Conservation (phyloP, 2,329 filamentous ascomycete species). For the Xylaria sp. region DNA sequence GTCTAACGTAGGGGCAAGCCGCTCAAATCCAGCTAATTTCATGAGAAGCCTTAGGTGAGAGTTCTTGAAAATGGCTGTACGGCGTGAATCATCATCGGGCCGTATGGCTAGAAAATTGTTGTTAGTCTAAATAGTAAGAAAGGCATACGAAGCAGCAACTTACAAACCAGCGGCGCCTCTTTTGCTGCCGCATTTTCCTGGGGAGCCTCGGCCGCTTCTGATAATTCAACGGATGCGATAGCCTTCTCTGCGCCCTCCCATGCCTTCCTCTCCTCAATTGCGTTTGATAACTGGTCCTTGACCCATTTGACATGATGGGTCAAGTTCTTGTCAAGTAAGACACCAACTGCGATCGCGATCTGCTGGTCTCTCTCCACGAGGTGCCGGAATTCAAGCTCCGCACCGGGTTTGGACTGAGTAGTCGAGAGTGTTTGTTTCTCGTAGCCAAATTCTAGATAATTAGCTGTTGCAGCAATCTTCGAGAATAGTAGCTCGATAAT, state of each 20-base stretch:
- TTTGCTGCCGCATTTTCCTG: constrained; percentile 48
- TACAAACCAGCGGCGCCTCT: constrained; percentile 64
- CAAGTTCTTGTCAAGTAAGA: constrained; percentile 82
- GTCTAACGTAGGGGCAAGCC: constrained; percentile 63
- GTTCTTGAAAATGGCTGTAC: constrained; percentile 86
- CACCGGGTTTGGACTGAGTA: constrained; percentile 73
- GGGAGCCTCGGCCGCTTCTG: constrained; percentile 43
- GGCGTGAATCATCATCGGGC: constrained; percentile 72
- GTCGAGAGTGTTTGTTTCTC: constrained; percentile 78
- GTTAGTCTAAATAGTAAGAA: constrained; percentile 46
- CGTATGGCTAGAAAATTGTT: constrained; percentile 61
- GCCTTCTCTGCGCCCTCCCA: constrained; percentile 80
- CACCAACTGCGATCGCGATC: constrained; percentile 81
- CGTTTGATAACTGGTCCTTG: constrained; percentile 74
- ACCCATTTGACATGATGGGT: constrained; percentile 83
- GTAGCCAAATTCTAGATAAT: constrained; percentile 90
- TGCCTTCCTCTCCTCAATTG: constrained; percentile 75
- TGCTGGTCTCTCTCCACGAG: constrained; percentile 75
- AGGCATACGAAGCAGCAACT: constrained; percentile 45
- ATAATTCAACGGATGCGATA: constrained; percentile 56
- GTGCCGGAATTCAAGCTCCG: constrained; percentile 84
- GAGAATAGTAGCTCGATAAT: constrained; percentile 94
- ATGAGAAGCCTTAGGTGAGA: constrained; percentile 87
- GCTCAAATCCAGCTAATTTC: constrained; percentile 76
- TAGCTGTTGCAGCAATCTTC: constrained; percentile 83